phyloP scores from a whole-genome alignment of 2,329 filamentous ascomycete species.

The Arthrobotrys musiformis region DNA sequence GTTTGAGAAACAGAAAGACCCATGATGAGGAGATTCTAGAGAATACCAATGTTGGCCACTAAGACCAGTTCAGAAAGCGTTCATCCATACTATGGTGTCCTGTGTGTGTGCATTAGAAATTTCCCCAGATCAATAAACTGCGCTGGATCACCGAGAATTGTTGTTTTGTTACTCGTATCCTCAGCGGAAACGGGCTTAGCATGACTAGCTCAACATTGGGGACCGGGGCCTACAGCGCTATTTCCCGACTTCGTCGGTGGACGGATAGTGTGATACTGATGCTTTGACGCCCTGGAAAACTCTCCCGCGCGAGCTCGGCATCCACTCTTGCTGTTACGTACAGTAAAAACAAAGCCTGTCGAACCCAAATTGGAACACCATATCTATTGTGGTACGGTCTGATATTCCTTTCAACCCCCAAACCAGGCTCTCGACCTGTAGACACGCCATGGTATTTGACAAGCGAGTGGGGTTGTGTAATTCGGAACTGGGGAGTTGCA shows the following conservation, averaged over 20 bases:
- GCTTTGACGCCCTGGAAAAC: not conserved
- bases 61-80: not conserved
- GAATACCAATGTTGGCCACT: not conserved
- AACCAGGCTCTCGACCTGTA: not conserved
- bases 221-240: not conserved
- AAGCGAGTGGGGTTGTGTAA: slow-evolving; percentile 22
- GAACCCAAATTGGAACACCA: not conserved
- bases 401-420: not conserved
- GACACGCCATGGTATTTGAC: slow-evolving; percentile 7
- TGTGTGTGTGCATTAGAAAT: not conserved
- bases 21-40: slow-evolving; percentile 29
- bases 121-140: not conserved
- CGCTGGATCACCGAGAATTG: not conserved
- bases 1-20: slow-evolving; percentile 9
- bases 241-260: slow-evolving; percentile 24
- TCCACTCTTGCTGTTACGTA: slow-evolving; percentile 6
- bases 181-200: not conserved
- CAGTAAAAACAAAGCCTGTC: not conserved
- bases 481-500: slow-evolving; percentile 36
- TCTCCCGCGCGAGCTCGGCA: slow-evolving; percentile 4
- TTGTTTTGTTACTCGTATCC: not conserved
- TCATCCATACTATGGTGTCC: not conserved
- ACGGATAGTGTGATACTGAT: slow-evolving; percentile 12
- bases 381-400: not conserved
- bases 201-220: not conserved